Base-by-base conservation (phyloP, 2,329 filamentous ascomycete genomes). In the Chaetomium globosum region DNA sequence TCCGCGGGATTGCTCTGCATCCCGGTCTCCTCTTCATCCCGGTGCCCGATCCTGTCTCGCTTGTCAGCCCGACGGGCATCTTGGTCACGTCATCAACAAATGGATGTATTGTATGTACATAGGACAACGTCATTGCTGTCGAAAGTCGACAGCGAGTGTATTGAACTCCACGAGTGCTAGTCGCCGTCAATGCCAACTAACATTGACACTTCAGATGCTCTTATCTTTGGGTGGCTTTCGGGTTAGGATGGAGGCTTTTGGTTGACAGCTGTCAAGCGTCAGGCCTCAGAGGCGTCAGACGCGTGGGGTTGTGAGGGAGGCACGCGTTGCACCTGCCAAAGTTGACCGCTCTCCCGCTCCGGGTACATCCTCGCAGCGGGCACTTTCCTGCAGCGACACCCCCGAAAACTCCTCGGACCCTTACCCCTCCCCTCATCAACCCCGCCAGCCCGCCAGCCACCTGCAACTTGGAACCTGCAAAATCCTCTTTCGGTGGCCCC, bases 401-500 rank as follows among this genome's bases (percentile, higher is more conserved):
- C 63, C 26, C 49, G 26, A 53, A 33, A 56, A 30, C 33, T 46
- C 58, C 36, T 67, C 66, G 63, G 65, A 66, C 51, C 57, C 63
- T 63, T 64, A 68, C 68, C 66, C 68, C 65, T 63, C 69, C 51
- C 30, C 26, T 49, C 53, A 39, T 56, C 53, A 33, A 55, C 36
- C 36, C 31, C 6, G 6, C 49, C 51, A 67, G 63, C 65, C 65
- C 68, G 49, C 69, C 70, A 72, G 70, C 69, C 68, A 68, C 69
- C 68, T 43, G 39, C 39, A 43, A 43, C 39, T 64, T 58, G 61
- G 28, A 21, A 61, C 30, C 57, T 58, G 64, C 58, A 68, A 66
- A 68, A 69, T 63, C 63, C 65, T 63, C 56, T 26, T 26, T 49
- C 30, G 52, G 48, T n/a, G 0, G 75, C 63, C 76, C 80, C 79